Base-by-base conservation (phyloP, 495 filamentous ascomycete genomes). In the Astrocystis sublimbata region DNA sequence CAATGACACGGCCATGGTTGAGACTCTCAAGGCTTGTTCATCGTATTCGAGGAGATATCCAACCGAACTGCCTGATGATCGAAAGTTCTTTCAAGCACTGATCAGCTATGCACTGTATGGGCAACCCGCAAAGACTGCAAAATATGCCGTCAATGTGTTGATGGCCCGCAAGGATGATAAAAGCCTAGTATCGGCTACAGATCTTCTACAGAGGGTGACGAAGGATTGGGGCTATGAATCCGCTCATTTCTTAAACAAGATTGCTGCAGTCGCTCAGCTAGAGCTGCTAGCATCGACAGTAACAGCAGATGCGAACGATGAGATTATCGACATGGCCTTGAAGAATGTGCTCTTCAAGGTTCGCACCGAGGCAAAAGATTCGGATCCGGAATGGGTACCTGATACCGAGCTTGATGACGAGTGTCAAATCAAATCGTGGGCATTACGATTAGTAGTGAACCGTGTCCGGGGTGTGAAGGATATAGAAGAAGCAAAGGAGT, bases 1-100 rank as follows among this genome's bases (percentile, higher is more conserved):
- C 2, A 90, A 90, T 55, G 87, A 91, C 57, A 66, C 83, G 2
- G 78, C 83, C 2, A 87, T 89, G 9, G 91, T 92, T 19, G 91
- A 96, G 70, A 93, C 92, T 6, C 80, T 99, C 60, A 97, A 96
- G 71, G 93, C 94, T 6, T 96, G 92, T 67, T 89, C 92, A 7
- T 88, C 89, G 3, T 98, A 96, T 71, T 92, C 93, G 8, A 87
- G 85, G 65, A 91, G 86, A 65, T 92, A 93, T 60, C 89, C 93
- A 0, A 83, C 86, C 19, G 93, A 97, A 46, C 83, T 98, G 53
- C 91, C 93, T 0, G 83, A 87, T 57, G 92, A 96, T 61, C 87
- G 90, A 46, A 93, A 91, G 64, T 96, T 98, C 61, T 75, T 86
- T 24, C 88, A 93, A 65, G 87, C 92, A 17, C 80, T 98, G 68